Evolutionary conservation across 441 rosid species (phyloP).

Genomic region (Erodium texanum): DNA sequence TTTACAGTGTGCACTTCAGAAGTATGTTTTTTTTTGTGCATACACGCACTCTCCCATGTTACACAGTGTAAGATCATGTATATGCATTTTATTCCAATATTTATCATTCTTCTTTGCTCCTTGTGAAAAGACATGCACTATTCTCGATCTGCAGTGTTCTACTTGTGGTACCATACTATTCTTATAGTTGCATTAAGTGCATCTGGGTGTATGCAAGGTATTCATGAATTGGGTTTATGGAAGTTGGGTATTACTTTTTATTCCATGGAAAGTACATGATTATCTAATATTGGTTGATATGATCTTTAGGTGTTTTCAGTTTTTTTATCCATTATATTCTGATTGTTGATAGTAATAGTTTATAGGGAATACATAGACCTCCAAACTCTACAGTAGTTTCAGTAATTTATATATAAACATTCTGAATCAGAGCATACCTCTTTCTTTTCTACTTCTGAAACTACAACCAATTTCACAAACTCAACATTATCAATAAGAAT

Average conservation of each 20-base stretch:
- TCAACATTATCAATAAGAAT: no score
- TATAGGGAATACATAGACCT: not conserved
- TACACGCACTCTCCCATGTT: not conserved
- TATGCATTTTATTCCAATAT: not conserved
- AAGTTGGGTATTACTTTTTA: not conserved
- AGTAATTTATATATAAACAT: no score
- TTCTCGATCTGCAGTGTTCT: not conserved
- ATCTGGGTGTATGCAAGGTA: not conserved
- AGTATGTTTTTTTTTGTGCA: not conserved
- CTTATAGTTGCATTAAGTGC: not conserved
- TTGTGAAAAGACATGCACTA: not conserved
- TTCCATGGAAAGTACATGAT: not conserved
- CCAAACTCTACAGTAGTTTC: not conserved
- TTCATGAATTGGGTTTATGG: not conserved
- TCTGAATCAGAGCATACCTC: no score
- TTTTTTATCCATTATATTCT: no score
- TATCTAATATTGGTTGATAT: not conserved
- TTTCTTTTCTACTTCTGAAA: no score
- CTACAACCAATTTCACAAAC: no score
- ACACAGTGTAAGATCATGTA: not conserved
- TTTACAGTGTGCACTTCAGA: not conserved
- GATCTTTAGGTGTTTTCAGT: not conserved
- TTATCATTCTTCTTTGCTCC: not conserved
- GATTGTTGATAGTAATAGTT: no score
- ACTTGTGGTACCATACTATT: not conserved